phyloP scores from a whole-genome alignment of 1,139 yeast species.

The Nakaseomyces glabratus region DNA sequence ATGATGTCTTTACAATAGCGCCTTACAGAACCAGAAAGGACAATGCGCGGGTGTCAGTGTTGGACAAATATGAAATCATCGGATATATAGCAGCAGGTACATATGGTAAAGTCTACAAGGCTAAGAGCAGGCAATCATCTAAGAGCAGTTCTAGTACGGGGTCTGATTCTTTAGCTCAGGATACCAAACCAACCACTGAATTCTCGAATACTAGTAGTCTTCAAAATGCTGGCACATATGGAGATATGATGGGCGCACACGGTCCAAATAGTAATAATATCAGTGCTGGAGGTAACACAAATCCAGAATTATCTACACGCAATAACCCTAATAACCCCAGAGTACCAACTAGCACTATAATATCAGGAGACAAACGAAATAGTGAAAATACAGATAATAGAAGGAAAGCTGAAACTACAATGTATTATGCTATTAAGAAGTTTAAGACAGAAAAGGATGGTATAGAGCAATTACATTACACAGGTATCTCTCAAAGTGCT shows the following conservation, averaged over 20 bases:
- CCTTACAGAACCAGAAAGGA: constrained; percentile 73
- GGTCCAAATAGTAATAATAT: constrained; percentile 1
- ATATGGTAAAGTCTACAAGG: constrained; percentile 94
- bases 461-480: constrained; percentile 72
- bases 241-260: not conserved
- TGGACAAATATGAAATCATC: constrained; percentile 72
- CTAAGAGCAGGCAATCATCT: constrained; percentile 38
- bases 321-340: not conserved
- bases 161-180: not conserved
- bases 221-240: not conserved
- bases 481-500: constrained; percentile 95
- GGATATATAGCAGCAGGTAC: constrained; percentile 99
- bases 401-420: constrained; percentile 9
- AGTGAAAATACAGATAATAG: not conserved
- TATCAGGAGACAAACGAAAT: constrained; percentile 1
- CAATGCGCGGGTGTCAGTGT: constrained; percentile 55
- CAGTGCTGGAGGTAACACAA: not conserved
- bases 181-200: not conserved
- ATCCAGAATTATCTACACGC: not conserved
- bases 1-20: constrained; percentile 57
- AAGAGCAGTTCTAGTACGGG: not conserved
- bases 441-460: constrained; percentile 93
- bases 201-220: constrained; percentile 1
- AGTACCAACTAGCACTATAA: not conserved
- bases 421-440: constrained; percentile 76